Evolutionary conservation across 78 protist genomes (phyloP), one percentile per base, ranked within the genome.

Genomic region (Speleostelium caveatum): DNA sequence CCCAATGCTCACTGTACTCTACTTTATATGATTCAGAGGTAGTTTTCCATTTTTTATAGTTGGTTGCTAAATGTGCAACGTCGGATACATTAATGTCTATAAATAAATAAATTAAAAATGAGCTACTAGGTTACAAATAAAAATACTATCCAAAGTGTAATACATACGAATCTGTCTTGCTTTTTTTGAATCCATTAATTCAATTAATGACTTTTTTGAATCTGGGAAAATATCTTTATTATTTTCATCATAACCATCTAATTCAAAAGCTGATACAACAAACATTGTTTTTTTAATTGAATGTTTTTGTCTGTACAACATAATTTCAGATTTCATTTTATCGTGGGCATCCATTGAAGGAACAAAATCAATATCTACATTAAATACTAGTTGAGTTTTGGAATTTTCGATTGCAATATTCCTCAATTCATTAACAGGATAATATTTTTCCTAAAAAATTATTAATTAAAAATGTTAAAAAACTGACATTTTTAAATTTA

Each of bases 381-480:
- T 32, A 6, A 83, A 69, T 12, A 59, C 69, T 59, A 60, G 59
- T 8, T 83, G 72, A 2, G 79, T 83, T 49, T 51, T 71, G 5
- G 63, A 28, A 26, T 49, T 26, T 49, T 22, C 30, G 6, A 71
- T 38, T 51, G 90, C 56, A 63, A 83, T n/a, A 42, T 83, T 83
- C 69, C 90, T 83, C 7, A 83, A 72, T 56, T 62, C 65, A 22
- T 83, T 83, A 0, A 83, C 51, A 30, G 90, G 90, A 24, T 83
- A 83, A 56, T 75, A 63, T 19, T 71, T 83, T 24, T 79, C 53
- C 6, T 10, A 6, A n/a, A n/a, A n/a, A n/a, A n/a, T n/a, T n/a
- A n/a, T n/a, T n/a, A n/a, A n/a, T n/a, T n/a, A n/a, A n/a, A n/a
- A n/a, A n/a, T n/a, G n/a, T n/a, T n/a, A n/a, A n/a, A n/a, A n/a